These are phyloP conservation scores for Gentiana straminea DNA, from an alignment of 257 asterid species.

Conservation along the genomic window DNA sequence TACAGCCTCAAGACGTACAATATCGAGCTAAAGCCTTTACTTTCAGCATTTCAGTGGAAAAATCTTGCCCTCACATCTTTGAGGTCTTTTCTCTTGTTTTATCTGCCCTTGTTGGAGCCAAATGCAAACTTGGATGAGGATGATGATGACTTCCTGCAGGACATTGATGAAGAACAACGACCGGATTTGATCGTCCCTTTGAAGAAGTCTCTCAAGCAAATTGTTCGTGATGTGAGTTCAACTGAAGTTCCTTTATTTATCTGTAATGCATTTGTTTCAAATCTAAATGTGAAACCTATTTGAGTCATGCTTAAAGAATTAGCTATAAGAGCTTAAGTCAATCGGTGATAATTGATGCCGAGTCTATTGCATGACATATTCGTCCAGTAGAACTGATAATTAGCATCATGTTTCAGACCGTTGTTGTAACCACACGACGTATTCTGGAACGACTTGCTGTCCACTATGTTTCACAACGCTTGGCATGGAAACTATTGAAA, in stretches of 20 bases:
- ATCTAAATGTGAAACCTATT: too few species aligned
- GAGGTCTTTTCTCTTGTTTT: slow-evolving; percentile 67
- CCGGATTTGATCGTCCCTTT: slow-evolving; percentile 70
- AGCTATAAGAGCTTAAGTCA: too few species aligned
- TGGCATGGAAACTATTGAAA: slow-evolving; percentile 97
- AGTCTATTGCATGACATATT: too few species aligned
- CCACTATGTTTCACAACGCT: slow-evolving; percentile 66
- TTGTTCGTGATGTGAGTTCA: slow-evolving; percentile 59
- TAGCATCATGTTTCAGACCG: slow-evolving; percentile 29
- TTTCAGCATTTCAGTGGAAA: slow-evolving; percentile 88
- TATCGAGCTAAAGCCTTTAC: slow-evolving; percentile 57
- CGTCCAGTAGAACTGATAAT: too few species aligned
- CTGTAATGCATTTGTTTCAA: too few species aligned
- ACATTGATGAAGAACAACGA: slow-evolving; percentile 30
- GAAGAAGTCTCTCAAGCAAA: slow-evolving; percentile 83
- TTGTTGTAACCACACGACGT: slow-evolving; percentile 71
- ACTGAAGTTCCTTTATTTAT: not conserved
- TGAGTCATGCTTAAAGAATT: too few species aligned
- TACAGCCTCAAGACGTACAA: slow-evolving; percentile 48
- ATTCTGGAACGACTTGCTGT: slow-evolving; percentile 79
- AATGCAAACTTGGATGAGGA: slow-evolving; percentile 45
- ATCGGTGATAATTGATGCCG: too few species aligned
- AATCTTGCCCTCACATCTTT: slow-evolving; percentile 54
- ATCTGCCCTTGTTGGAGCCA: slow-evolving; percentile 88
- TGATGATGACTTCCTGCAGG: slow-evolving; percentile 62